phyloP scores from a whole-genome alignment of 139 green algal species.

The Zygnema circumcarinatum region DNA sequence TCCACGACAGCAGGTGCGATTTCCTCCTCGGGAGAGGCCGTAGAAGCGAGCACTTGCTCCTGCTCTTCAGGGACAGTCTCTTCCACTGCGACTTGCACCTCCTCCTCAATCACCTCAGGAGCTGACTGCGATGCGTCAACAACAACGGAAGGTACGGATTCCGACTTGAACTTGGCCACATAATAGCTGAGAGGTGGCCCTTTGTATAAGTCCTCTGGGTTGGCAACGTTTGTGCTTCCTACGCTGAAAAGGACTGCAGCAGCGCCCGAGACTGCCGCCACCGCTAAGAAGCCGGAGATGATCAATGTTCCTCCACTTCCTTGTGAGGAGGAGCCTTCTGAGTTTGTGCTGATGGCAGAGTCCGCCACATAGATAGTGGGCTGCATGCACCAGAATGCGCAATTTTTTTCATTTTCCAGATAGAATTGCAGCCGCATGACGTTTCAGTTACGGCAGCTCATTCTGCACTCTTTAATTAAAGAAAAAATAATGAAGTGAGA shows the following conservation, averaged over 20 bases:
- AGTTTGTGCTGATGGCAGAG: conserved; percentile 40
- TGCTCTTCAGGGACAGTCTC: too few species aligned
- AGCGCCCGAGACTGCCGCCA: neutral
- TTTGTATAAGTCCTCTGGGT: conserved; percentile 2
- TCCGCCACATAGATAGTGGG: conserved; percentile 43
- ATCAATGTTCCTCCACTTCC: conserved; percentile 21
- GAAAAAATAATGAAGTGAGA: too few species aligned
- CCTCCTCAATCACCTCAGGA: neutral
- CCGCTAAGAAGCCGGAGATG: neutral
- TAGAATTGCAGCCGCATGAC: too few species aligned
- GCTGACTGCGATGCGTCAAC: neutral
- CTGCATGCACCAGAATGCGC: conserved; percentile 27
- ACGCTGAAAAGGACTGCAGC: conserved; percentile 19
- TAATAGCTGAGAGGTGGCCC: conserved; percentile 21
- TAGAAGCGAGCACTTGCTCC: too few species aligned
- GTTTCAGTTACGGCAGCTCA: too few species aligned
- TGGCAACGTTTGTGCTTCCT: neutral
- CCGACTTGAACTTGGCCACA: neutral
- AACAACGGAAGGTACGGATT: neutral
- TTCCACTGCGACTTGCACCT: neutral
- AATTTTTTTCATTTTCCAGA: too few species aligned
- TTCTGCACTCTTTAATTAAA: too few species aligned
- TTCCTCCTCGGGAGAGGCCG: too few species aligned
- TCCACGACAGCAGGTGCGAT: too few species aligned
- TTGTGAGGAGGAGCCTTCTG: neutral